Percentiles rank a stretch among this genome's conserved stretches.
Conservation (phyloP, 768 basidiomycete genomes). For the Phylloporus scabripes region DNA sequence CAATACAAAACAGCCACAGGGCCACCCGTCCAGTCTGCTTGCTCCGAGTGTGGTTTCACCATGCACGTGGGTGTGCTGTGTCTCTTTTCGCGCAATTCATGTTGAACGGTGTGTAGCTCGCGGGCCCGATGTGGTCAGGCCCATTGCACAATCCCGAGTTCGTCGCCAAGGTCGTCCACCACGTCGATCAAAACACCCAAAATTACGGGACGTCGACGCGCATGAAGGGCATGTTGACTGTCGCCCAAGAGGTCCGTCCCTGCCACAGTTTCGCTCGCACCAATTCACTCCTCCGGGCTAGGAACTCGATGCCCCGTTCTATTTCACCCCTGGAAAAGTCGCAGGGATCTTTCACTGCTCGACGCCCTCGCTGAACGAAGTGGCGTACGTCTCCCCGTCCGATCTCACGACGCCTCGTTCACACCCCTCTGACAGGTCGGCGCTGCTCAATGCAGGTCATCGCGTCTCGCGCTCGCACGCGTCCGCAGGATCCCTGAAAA, state of each 20-base stretch:
- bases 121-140: constrained; percentile 97
- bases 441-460: constrained; percentile 81
- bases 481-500: constrained; percentile 84
- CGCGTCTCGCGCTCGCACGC: constrained; percentile 89
- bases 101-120: constrained; percentile 45
- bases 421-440: constrained; percentile 53
- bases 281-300: constrained; percentile 24
- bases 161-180: constrained; percentile 64
- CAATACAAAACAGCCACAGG: constrained; percentile 70
- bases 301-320: constrained; percentile 78
- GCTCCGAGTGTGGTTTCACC: constrained; percentile 74
- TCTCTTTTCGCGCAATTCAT: background rate
- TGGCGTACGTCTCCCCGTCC: constrained; percentile 51
- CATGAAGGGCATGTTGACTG: constrained; percentile 94
- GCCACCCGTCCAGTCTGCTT: constrained; percentile 60
- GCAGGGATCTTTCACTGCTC: constrained; percentile 78
- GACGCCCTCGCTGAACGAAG: constrained; percentile 68
- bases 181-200: constrained; percentile 56
- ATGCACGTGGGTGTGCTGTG: constrained; percentile 54
- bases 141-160: constrained; percentile 77
- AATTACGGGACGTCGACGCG: constrained; percentile 74
- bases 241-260: constrained; percentile 73
- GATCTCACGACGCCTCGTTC: background rate
- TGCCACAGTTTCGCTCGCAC: background rate
- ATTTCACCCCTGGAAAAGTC: constrained; percentile 78